phyloP scores from a whole-genome alignment of 169 alveolate species.

The Babesia gibsoni region DNA sequence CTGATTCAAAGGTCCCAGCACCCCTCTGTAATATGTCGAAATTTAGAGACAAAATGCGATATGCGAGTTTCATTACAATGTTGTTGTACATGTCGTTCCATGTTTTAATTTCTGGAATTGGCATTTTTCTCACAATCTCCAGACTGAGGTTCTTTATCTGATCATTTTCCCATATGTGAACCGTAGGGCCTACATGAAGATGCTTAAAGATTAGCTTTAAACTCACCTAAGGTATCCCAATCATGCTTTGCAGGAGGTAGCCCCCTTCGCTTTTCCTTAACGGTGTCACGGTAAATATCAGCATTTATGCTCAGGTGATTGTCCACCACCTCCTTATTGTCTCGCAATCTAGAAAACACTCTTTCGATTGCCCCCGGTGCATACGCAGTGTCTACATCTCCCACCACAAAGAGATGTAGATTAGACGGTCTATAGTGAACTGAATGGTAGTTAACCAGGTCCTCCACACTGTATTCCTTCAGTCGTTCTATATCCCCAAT shows the following conservation, averaged over 20 bases:
- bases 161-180: conserved; percentile 46
- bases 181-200: conserved; percentile 19
- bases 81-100: conserved; percentile 27
- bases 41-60: conserved; percentile 39
- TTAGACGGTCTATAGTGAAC: conserved; percentile 65
- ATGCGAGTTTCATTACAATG: conserved; percentile 38
- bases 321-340: conserved; percentile 21
- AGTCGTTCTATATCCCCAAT: conserved; percentile 70
- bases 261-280: conserved; percentile 49
- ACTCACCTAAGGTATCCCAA: conserved; percentile 38
- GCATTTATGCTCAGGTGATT: background rate
- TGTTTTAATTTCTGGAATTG: conserved; percentile 40
- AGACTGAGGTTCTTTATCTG: conserved; percentile 25
- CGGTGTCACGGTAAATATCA: conserved; percentile 40
- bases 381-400: conserved; percentile 26
- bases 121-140: conserved; percentile 52
- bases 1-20: conserved; percentile 11
- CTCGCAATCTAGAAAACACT: conserved; percentile 19
- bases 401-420: conserved; percentile 52
- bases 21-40: conserved; percentile 54
- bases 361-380: conserved; percentile 8
- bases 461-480: conserved; percentile 52
- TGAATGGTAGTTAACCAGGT: conserved; percentile 56
- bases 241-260: conserved; percentile 54
- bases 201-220: background rate